Percentiles rank a stretch among this genome's conserved stretches.
phyloP scores from a whole-genome alignment of 2,329 filamentous ascomycete species.

The Amauroascus niger region DNA sequence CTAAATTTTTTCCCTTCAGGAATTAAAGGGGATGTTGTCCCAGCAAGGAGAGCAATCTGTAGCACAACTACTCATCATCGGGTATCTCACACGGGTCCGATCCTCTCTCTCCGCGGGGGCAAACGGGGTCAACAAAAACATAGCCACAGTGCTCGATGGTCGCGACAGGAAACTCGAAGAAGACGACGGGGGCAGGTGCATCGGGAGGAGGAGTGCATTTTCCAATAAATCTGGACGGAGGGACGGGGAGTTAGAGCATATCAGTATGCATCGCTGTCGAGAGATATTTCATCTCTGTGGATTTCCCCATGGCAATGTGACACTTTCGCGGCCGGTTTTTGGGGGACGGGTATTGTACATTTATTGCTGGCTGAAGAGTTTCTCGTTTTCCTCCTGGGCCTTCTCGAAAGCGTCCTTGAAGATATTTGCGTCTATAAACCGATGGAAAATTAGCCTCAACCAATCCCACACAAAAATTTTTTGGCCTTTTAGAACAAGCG shows the following conservation, averaged over 20 bases:
- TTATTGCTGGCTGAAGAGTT: slow-evolving; percentile 56
- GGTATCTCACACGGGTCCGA: slow-evolving; percentile 1
- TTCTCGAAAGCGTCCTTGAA: slow-evolving; percentile 98
- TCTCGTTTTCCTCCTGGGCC: slow-evolving; percentile 93
- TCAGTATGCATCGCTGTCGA: neutral
- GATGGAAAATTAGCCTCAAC: neutral
- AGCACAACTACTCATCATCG: slow-evolving; percentile 7
- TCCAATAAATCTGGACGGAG: slow-evolving; percentile 2
- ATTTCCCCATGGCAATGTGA: neutral
- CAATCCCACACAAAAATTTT: neutral
- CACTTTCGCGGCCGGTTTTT: neutral
- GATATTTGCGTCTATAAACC: slow-evolving; percentile 67
- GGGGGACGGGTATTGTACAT: slow-evolving; percentile 3
- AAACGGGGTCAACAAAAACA: slow-evolving; percentile 1
- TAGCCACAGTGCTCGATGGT: slow-evolving; percentile 8
- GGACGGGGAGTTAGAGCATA: neutral
- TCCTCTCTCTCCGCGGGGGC: neutral
- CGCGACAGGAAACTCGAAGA: slow-evolving; percentile 6
- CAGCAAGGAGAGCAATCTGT: neutral
- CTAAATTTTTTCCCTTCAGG: neutral
- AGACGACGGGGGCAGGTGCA: neutral
- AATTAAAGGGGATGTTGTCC: neutral
- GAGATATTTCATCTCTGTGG: neutral
- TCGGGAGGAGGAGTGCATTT: slow-evolving; percentile 2
- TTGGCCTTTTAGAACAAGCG: neutral